A percentile compares a stretch with the other conserved stretches of the same genome.
Evolutionary conservation across 2,329 filamentous ascomycete genomes (phyloP).

Genomic region (Coleophoma crateriformis): DNA sequence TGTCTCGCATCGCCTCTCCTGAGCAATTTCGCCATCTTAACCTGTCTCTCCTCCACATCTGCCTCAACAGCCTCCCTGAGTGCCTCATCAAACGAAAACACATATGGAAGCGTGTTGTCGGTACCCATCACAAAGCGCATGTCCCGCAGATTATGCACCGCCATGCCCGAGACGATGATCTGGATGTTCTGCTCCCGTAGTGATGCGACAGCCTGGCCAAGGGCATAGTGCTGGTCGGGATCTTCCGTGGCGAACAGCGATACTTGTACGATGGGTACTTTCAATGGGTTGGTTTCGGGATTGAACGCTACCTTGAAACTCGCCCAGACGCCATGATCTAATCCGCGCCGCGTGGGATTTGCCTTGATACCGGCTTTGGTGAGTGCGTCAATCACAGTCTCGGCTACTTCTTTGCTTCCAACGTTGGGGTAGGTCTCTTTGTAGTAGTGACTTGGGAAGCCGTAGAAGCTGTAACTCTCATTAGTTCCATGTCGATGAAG

Average conservation of each 20-base stretch:
- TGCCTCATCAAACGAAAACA: conserved; percentile 52
- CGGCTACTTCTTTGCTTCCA: conserved; percentile 54
- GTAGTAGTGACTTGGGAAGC: conserved; percentile 67
- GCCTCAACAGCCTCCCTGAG: conserved; percentile 45
- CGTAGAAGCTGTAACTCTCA: conserved; percentile 50
- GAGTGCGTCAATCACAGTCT: conserved; percentile 50
- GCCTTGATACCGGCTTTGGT: conserved; percentile 52
- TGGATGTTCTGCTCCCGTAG: conserved; percentile 63
- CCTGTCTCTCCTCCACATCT: conserved; percentile 33
- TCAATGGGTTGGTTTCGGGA: conserved; percentile 54
- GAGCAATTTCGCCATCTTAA: conserved; percentile 38
- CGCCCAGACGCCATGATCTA: conserved; percentile 73
- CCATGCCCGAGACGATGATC: conserved; percentile 70
- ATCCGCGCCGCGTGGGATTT: conserved; percentile 53
- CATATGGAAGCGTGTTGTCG: conserved; percentile 45
- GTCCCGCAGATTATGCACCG: conserved; percentile 64
- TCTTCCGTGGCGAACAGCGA: conserved; percentile 63
- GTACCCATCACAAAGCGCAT: conserved; percentile 37
- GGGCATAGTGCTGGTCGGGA: conserved; percentile 57
- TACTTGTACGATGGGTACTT: conserved; percentile 66
- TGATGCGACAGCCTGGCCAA: conserved; percentile 60
- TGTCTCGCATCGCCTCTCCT: conserved; percentile 47
- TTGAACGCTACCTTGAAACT: conserved; percentile 57
- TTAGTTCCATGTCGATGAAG: neutral
- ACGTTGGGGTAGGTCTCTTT: conserved; percentile 59